Percentiles rank a stretch among this genome's conserved stretches.
These are phyloP conservation scores for Balamuthia mandrillaris DNA, from an alignment of 208 protist genomes.

Conservation along the genomic window DNA sequence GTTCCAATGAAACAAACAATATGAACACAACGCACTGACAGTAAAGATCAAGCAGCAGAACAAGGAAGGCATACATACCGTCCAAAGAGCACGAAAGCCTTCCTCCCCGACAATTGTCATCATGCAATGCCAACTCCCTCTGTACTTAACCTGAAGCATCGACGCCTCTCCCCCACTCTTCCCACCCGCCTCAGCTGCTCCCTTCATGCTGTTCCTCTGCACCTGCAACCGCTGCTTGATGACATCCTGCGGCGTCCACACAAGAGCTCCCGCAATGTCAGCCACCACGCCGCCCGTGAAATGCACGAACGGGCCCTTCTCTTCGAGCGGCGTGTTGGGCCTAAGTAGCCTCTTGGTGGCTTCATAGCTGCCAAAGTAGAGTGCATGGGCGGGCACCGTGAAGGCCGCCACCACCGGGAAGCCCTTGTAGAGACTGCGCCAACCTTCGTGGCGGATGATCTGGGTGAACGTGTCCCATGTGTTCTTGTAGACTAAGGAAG, in stretches of 20 bases:
- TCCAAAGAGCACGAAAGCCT: conserved; percentile 54
- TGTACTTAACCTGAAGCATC: conserved; percentile 49
- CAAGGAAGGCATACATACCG: background rate
- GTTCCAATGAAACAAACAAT: background rate
- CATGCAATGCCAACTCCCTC: conserved; percentile 37
- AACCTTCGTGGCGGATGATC: conserved; percentile 11
- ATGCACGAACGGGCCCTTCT: conserved; percentile 42
- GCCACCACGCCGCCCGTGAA: conserved; percentile 55
- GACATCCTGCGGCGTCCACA: conserved; percentile 68
- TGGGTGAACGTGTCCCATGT: conserved; percentile 15
- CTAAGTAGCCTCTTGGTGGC: conserved; percentile 44
- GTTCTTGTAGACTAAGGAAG: background rate
- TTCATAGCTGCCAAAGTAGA: conserved; percentile 70
- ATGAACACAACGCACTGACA: background rate
- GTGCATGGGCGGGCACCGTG: conserved; percentile 66
- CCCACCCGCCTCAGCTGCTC: background rate
- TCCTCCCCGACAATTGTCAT: conserved; percentile 53
- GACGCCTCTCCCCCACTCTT: too few species aligned
- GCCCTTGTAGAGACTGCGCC: conserved; percentile 36
- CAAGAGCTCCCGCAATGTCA: conserved; percentile 55
- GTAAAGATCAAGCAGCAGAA: too few species aligned
- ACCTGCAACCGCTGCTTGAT: conserved; percentile 67
- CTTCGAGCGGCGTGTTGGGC: conserved; percentile 3
- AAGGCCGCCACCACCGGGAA: conserved; percentile 10
- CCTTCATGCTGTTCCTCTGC: conserved; percentile 27